Evolutionary conservation across 805 yeast species (phyloP).

Genomic region (Yamadazyma philogaea): DNA sequence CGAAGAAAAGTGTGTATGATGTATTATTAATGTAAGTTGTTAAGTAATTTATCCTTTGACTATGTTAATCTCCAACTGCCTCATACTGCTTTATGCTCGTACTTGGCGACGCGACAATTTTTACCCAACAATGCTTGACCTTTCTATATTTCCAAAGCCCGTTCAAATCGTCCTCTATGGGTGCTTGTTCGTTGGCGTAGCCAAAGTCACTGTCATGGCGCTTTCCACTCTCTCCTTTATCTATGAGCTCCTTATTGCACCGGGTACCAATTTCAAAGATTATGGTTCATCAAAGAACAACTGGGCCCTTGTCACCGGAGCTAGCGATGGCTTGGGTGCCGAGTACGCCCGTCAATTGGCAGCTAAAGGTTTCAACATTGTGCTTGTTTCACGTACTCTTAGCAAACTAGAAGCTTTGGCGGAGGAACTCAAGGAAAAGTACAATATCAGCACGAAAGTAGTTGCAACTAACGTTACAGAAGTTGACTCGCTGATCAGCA

Average conservation of each 20-base stretch:
- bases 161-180: constrained; percentile 6
- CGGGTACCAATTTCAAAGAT: constrained; percentile 40
- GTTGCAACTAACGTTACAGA: constrained; percentile 83
- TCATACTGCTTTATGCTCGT: too few species aligned
- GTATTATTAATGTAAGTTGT: neutral
- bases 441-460: constrained; percentile 57
- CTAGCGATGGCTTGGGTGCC: constrained; percentile 96
- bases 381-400: constrained; percentile 80
- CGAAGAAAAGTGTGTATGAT: neutral
- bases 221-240: constrained; percentile 53
- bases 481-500: constrained; percentile 51
- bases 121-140: constrained; percentile 6
- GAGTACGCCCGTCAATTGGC: constrained; percentile 89
- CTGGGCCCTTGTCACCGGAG: constrained; percentile 98
- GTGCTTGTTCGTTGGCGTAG: constrained; percentile 55
- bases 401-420: constrained; percentile 69
- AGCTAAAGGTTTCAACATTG: constrained; percentile 73
- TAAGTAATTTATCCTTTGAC: too few species aligned
- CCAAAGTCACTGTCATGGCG: constrained; percentile 50
- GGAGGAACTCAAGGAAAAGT: constrained; percentile 56
- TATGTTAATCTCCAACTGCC: too few species aligned
- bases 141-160: constrained; percentile 4
- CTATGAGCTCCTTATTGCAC: constrained; percentile 52
- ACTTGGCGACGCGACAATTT: neutral
- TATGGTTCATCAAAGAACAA: constrained; percentile 72